Evolutionary conservation across 257 asterid genomes (phyloP).

Genomic region (Scutellaria galericulata): DNA sequence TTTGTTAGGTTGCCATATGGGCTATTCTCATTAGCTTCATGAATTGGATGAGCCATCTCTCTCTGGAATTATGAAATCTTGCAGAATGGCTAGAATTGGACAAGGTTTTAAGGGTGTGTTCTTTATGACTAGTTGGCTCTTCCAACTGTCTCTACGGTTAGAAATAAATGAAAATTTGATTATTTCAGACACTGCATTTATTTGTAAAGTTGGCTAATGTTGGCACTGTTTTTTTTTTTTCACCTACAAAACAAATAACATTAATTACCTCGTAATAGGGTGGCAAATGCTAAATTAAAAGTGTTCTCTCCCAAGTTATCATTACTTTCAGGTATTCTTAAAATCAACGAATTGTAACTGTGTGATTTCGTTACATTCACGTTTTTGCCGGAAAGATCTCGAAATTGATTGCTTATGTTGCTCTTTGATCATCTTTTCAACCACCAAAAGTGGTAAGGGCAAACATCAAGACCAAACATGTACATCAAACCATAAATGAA

Average conservation of each 20-base stretch:
- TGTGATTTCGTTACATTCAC: too few species aligned
- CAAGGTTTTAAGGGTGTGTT: slow-evolving; percentile 7
- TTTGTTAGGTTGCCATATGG: slow-evolving; percentile 74
- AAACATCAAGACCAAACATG: slow-evolving; percentile 24
- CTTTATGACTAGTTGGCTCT: slow-evolving; percentile 32
- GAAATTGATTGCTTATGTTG: slow-evolving; percentile 13
- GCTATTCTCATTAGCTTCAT: slow-evolving; percentile 70
- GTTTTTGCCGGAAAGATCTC: too few species aligned
- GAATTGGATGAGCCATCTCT: slow-evolving; percentile 74
- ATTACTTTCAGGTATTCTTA: too few species aligned
- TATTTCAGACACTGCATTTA: background rate
- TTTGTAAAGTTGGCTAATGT: background rate
- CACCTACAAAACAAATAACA: too few species aligned
- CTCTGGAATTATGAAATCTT: background rate
- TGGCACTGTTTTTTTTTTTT: too few species aligned
- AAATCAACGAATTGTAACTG: too few species aligned
- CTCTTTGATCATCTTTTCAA: slow-evolving; percentile 21
- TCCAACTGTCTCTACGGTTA: slow-evolving; percentile 42
- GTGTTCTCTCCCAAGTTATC: too few species aligned
- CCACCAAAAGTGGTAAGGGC: slow-evolving; percentile 27
- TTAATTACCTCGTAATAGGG: too few species aligned
- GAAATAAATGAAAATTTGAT: slow-evolving; percentile 37
- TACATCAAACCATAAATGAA: slow-evolving; percentile 33
- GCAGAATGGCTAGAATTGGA: background rate
- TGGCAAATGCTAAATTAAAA: too few species aligned